Percentiles rank a stretch among this genome's conserved stretches.
phyloP scores from a whole-genome alignment of 73 alveolate species.

The Tetrahymena malaccensis region DNA sequence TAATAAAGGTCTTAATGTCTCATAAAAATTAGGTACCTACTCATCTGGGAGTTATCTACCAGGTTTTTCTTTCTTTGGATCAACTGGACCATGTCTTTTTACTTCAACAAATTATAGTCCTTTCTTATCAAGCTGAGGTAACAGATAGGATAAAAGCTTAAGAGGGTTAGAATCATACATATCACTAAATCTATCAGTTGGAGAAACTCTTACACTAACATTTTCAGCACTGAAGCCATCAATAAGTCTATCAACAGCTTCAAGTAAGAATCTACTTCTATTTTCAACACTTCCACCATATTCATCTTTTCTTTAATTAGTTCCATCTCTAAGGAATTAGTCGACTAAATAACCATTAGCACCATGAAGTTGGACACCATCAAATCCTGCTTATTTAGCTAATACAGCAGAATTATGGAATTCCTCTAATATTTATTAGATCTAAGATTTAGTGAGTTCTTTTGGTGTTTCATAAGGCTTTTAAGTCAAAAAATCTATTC shows the following conservation, averaged over 20 bases:
- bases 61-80: not conserved
- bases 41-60: constrained; percentile 11
- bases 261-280: constrained; percentile 49
- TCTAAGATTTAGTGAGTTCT: not conserved
- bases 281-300: constrained; percentile 78
- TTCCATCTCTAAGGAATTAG: constrained; percentile 44
- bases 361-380: constrained; percentile 69
- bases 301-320: constrained; percentile 63
- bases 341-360: constrained; percentile 53
- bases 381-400: constrained; percentile 73
- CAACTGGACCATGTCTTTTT: not conserved
- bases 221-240: not conserved
- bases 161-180: not conserved
- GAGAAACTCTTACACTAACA: not conserved
- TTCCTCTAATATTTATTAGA: constrained; percentile 44
- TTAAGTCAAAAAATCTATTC: not conserved
- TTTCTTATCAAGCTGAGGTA: not conserved
- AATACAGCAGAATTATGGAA: constrained; percentile 47
- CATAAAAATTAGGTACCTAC: not conserved
- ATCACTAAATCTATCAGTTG: not conserved
- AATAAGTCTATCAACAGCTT: constrained; percentile 36
- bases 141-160: not conserved
- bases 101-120: not conserved
- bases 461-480: not conserved
- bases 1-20: constrained; percentile 20